Evolutionary conservation across 805 yeast genomes (phyloP).

Genomic region (Candida hungchunana): DNA sequence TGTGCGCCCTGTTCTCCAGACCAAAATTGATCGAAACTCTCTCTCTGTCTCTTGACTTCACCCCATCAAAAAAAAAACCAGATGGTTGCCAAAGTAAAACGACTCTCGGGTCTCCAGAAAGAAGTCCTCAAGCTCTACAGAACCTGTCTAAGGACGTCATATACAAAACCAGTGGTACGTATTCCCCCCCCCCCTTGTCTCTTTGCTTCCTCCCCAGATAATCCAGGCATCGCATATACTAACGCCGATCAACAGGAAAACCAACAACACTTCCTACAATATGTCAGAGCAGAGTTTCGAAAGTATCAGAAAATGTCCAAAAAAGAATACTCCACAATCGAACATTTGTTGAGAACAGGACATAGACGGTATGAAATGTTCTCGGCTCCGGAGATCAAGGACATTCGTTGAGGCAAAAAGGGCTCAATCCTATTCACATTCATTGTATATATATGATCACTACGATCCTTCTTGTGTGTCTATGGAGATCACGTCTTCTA

Average conservation of each 20-base stretch:
- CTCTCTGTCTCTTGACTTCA: no score
- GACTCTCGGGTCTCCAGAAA: constrained; percentile 45
- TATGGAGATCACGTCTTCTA: no score
- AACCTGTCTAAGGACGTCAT: constrained; percentile 40
- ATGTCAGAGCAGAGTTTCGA: constrained; percentile 48
- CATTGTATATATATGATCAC: no score
- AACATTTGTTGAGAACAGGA: constrained; percentile 78
- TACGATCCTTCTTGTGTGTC: no score
- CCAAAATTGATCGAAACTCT: no score
- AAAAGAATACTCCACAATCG: constrained; percentile 81
- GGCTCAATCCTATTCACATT: no score
- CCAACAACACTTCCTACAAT: constrained; percentile 40
- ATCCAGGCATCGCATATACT: background rate
- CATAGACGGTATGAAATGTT: constrained; percentile 67
- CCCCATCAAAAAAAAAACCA: constrained; percentile 1
- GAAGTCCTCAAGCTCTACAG: constrained; percentile 49
- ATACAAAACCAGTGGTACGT: constrained; percentile 39
- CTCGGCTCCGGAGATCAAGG: constrained; percentile 64
- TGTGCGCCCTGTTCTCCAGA: no score
- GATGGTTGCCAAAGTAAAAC: constrained; percentile 26
- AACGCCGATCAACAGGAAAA: constrained; percentile 28
- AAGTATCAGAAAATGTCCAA: constrained; percentile 55
- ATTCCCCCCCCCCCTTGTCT: background rate
- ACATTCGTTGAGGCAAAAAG: constrained; percentile 43
- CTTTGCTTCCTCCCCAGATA: background rate